phyloP scores from a whole-genome alignment of 805 yeast genomes.

The Suhomyces sp. region DNA sequence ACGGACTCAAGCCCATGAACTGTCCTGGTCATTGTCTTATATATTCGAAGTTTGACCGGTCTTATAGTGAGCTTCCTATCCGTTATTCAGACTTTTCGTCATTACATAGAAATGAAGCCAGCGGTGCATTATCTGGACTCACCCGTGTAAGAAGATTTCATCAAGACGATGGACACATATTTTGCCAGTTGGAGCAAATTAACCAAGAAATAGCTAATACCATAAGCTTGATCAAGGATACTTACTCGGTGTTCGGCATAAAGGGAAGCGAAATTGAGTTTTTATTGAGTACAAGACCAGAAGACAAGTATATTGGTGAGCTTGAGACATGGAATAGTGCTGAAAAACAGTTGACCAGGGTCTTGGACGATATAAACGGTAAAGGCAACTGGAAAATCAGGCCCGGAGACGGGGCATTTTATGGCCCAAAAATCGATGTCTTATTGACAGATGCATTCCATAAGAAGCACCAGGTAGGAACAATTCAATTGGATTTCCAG shows the following conservation, averaged over 20 bases:
- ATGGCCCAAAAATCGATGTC: constrained; percentile 95
- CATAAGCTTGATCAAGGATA: constrained; percentile 67
- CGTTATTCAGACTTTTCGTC: constrained; percentile 87
- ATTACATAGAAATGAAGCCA: constrained; percentile 89
- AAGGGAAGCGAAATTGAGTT: constrained; percentile 48
- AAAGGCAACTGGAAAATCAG: constrained; percentile 67
- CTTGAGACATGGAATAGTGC: constrained; percentile 79
- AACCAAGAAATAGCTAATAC: constrained; percentile 69
- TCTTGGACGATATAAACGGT: constrained; percentile 46
- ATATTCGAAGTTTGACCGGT: constrained; percentile 69
- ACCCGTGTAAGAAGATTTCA: constrained; percentile 94
- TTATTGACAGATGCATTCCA: constrained; percentile 74
- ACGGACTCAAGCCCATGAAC: constrained; percentile 92
- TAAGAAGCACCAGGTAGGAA: constrained; percentile 90
- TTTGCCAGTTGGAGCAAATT: constrained; percentile 79
- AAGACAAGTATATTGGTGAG: constrained; percentile 69
- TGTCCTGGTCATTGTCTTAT: constrained; percentile 94
- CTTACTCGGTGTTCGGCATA: constrained; percentile 69
- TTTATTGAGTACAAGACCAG: constrained; percentile 84
- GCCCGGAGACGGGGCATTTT: constrained; percentile 95
- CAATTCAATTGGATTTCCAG: constrained; percentile 93
- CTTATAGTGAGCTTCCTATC: constrained; percentile 83
- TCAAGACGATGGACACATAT: constrained; percentile 97
- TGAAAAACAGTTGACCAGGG: constrained; percentile 60
- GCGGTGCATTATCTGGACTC: constrained; percentile 90